phyloP scores from a whole-genome alignment of 2,329 filamentous ascomycete species.

The Cytospora mali region DNA sequence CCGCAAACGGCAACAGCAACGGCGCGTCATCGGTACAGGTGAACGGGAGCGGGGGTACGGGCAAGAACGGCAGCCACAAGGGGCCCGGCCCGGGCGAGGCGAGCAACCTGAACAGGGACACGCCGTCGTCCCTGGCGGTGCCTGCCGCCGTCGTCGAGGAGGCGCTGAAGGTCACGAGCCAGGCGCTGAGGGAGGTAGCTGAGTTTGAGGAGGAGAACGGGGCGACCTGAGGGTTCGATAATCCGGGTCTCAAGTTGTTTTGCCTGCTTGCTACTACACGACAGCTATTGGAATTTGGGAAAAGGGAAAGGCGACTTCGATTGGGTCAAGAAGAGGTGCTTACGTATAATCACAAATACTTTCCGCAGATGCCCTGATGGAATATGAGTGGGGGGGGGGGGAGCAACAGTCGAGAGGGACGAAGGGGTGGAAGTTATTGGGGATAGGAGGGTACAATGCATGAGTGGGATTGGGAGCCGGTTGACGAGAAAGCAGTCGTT shows the following conservation, averaged over 20 bases:
- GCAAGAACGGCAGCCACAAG: constrained; percentile 36
- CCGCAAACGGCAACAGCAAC: constrained; percentile 27
- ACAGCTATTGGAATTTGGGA: too few species aligned
- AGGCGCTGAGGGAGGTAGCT: constrained; percentile 57
- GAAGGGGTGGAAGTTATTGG: too few species aligned
- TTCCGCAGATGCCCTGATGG: too few species aligned
- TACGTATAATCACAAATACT: too few species aligned
- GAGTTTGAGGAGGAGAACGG: constrained; percentile 40
- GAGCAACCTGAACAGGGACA: constrained; percentile 31
- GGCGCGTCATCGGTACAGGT: constrained; percentile 27
- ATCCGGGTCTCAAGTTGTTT: too few species aligned
- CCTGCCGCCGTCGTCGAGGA: constrained; percentile 64
- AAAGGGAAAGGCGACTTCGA: too few species aligned
- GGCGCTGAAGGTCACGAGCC: constrained; percentile 60
- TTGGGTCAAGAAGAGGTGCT: too few species aligned
- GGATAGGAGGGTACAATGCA: neutral
- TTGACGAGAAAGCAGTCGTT: neutral
- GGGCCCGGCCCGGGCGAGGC: constrained; percentile 31
- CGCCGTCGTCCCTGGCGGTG: constrained; percentile 51
- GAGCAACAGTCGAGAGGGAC: neutral
- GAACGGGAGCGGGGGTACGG: constrained; percentile 35
- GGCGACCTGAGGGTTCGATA: constrained; percentile 25
- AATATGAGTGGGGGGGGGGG: neutral
- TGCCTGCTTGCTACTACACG: neutral
- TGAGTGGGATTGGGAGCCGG: too few species aligned